Base-by-base conservation (phyloP, 768 basidiomycete species). In the Trichaptum fuscoviolaceum region DNA sequence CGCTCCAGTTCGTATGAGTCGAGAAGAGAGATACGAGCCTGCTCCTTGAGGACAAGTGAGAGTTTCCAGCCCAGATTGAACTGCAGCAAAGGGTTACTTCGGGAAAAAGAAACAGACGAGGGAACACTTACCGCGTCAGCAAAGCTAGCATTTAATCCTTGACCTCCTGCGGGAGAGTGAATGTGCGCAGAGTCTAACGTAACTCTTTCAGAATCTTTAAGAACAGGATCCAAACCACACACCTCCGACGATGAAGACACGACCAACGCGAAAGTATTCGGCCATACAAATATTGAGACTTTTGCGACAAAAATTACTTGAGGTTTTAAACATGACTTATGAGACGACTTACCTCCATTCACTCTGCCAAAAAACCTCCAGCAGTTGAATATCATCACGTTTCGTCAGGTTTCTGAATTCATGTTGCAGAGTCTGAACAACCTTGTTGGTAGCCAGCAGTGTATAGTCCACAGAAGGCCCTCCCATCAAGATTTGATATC, bases 211-310 rank as follows among this genome's bases (percentile, higher is more conserved):
- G 34, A 63, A 59, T 52, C 10, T 58, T 18, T 10, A 2, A 25
- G 36, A 23, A 35, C 17, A 23, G 3, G 6, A 52, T 15, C 15
- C 10, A 23, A 8, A 17, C 10, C 18, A 57, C 76, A 2, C 63
- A 82, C 84, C 85, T 69, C 84, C 85, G 26, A 73, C 79, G 18
- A 85, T 63, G 67, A 84, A 85, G 15, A 80, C 81, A 23, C 81
- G 76, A 1, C 82, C 82, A 6, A 70, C 67, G 20, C 74, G 69
- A 68, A 84, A 80, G 25, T 71, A 76, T 58, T 84, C 70, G 0
- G 78, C 80, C 81, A 84, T 82, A 12, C 84, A 76, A 34, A 84
- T 77, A 70, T 83, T 84, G 0, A 82, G 78, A 27, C 84, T 81
- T n/a, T 52, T 12, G 42, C 3, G 20, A 4, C 42, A 15, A 52